Evolutionary conservation across 441 rosid species (phyloP), one percentile per base, ranked within the genome.

Genomic region (Euphorbia celastroides): DNA sequence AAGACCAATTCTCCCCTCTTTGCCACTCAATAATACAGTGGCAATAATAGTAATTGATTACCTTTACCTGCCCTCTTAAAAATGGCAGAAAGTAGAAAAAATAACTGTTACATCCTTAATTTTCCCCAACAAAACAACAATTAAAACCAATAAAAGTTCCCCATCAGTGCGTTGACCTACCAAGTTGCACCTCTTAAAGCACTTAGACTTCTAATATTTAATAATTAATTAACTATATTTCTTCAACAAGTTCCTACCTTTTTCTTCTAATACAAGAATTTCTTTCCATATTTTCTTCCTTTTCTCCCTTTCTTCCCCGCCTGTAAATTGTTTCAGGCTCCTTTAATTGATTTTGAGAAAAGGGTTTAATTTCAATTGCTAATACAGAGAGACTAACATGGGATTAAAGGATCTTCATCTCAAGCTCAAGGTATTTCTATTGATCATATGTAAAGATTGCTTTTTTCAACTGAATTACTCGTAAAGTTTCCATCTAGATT

Each of bases 381-480:
- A 28, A 54, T 26, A 17, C 14, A 1, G 11, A 56, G 55, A 27
- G 22, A 10, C 28, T 13, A 66, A 25, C 9, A 67, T 58, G 70
- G 64, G 64, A 42, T 16, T 67, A 0, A 44, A 44, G 19, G 57
- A 57, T 58, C 46, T 58, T 58, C 64, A 46, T 67, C 44, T 57
- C 64, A 67, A 67, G 64, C 57, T 67, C 28, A 57, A 67, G 70
- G 70, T 67, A 42, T 57, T 44, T 55, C 63, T 25, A 14, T 25
- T 11, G 14, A 22, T 52, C 12, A 44, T 44, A 19, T 6, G 7
- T 8, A 8, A 19, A 0, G 27, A 12, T 52, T 22, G 14, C 14
- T 52, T 52, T 5, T 52, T 52, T 22, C 3, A 7, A 52, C 11
- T 22, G 12, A 23, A 6, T 10, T 19, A 50, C 23, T 50, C 25